Base-by-base conservation (phyloP, 495 filamentous ascomycete genomes). In the Penicillium waksmanii region DNA sequence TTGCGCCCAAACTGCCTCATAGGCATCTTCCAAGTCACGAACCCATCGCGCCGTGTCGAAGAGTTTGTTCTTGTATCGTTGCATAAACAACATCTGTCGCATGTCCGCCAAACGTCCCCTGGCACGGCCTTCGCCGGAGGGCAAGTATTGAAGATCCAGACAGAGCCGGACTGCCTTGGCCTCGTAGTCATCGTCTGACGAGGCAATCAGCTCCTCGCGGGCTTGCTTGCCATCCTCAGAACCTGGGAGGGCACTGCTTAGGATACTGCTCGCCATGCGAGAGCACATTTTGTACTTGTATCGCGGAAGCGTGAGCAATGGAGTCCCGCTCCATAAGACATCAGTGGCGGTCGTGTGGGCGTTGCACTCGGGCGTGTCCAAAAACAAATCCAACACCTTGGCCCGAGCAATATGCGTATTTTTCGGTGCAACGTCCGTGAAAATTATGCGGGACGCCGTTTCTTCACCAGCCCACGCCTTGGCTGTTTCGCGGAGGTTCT, bases 201-300 rank as follows among this genome's bases (percentile, higher is more conserved):
- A 72, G 4, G 89, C 92, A 58, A 96, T 90, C 44, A 99, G 81
- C 49, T 95, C 92, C 50, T 75, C 68, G 5, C 87, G 87, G 0
- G 91, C 92, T 42, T 73, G 74, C n/a, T 75, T 77, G 11, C 93
- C 93, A 17, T 85, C 84, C 9, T 76, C 77, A 4, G 75, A 77
- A 61, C 85, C 86, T 0, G 96, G 93, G 8, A 98, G 77, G 2
- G 95, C 95, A 40, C 95, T 96, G 59, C 84, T 89, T 12, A 98
- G 80, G 62, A 98, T 98, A 13, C 90, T 94, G 38, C 93, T 93
- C 19, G 95, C 95, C 90, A 98, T 98, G 51, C 96, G 87, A 43
- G 91, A 96, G 74, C 96, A 98, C 95, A 99, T 99, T 78, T 99
- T 99, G 73, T 97, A 96, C 54, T 86, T 83, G 73, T 97, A 95